A percentile compares a stretch with the other conserved stretches of the same genome.
phyloP scores from a whole-genome alignment of 192 early-diverging fungal species.

The Spizellomyces sp. region DNA sequence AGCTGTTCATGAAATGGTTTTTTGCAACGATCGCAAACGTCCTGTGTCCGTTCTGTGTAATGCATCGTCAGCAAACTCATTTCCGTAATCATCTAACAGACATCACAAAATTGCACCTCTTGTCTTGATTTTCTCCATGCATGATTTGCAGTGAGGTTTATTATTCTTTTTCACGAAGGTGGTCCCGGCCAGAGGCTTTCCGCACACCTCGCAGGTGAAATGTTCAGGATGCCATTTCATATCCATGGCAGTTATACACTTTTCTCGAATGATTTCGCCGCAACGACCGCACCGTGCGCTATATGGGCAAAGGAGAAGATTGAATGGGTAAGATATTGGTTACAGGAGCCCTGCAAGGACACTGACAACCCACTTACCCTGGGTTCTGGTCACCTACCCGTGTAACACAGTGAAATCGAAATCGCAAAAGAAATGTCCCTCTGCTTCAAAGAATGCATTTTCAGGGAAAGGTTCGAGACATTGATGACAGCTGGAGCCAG shows the following conservation, averaged over 20 bases:
- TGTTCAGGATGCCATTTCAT: conserved; percentile 57
- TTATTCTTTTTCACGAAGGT: conserved; percentile 47
- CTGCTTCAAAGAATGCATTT: conserved; percentile 40
- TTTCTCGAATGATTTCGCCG: conserved; percentile 46
- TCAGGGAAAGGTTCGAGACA: conserved; percentile 48
- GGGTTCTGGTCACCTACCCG: conserved; percentile 23
- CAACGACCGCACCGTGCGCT: conserved; percentile 48
- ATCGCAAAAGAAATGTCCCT: conserved; percentile 43
- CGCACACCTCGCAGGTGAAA: conserved; percentile 47
- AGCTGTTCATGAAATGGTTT: conserved; percentile 31
- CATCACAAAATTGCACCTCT: conserved; percentile 3
- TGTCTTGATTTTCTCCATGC: conserved; percentile 37
- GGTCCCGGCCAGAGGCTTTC: conserved; percentile 34
- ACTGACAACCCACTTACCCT: not conserved
- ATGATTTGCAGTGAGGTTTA: conserved; percentile 53
- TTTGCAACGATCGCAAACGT: conserved; percentile 46
- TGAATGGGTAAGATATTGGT: not conserved
- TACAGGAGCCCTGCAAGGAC: not conserved
- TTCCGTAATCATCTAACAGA: not conserved
- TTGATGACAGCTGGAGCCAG: conserved; percentile 37
- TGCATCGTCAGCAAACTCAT: conserved; percentile 1
- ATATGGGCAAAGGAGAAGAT: conserved; percentile 9
- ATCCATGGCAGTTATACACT: conserved; percentile 49
- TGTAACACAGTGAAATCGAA: conserved; percentile 42
- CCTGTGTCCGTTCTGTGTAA: conserved; percentile 6